phyloP scores from a whole-genome alignment of 2,329 filamentous ascomycete species.

The Torrubiellomyces zombiae region DNA sequence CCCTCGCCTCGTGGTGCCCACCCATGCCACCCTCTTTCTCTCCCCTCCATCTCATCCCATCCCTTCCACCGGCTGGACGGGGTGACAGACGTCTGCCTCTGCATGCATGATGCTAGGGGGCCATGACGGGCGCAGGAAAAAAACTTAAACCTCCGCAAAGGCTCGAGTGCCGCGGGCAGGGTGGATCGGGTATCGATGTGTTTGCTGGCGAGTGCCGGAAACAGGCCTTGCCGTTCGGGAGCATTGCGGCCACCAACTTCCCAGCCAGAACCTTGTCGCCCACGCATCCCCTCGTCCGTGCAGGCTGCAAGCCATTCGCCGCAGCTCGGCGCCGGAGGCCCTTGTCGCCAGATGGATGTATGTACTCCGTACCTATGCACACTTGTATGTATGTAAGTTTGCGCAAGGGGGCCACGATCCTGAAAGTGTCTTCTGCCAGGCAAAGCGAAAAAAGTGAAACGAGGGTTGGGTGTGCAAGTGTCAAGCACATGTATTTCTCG shows the following conservation, averaged over 20 bases:
- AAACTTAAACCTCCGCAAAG: not conserved
- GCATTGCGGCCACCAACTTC: conserved; percentile 6
- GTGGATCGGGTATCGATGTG: not conserved
- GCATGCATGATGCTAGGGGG: no score
- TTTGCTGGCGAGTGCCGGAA: conserved; percentile 4
- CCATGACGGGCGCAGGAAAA: no score
- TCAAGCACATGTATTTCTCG: conserved; percentile 2
- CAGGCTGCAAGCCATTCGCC: conserved; percentile 1
- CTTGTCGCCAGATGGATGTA: not conserved
- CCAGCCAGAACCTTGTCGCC: conserved; percentile 3
- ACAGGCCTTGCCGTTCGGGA: conserved; percentile 6
- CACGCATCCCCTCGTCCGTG: conserved; percentile 2
- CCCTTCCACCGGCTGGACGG: no score
- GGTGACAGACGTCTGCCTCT: no score
- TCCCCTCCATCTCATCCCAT: no score
- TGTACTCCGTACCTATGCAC: not conserved
- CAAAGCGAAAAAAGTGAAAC: no score
- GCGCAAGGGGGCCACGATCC: no score
- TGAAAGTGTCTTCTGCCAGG: no score
- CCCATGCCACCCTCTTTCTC: no score
- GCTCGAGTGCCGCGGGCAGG: not conserved
- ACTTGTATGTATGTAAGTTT: no score
- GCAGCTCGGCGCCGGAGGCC: not conserved
- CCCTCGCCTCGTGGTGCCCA: no score
- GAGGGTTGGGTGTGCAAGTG: no score